Base-by-base conservation (phyloP, 352 stramenopile species). In the Plasmopara muralis region DNA sequence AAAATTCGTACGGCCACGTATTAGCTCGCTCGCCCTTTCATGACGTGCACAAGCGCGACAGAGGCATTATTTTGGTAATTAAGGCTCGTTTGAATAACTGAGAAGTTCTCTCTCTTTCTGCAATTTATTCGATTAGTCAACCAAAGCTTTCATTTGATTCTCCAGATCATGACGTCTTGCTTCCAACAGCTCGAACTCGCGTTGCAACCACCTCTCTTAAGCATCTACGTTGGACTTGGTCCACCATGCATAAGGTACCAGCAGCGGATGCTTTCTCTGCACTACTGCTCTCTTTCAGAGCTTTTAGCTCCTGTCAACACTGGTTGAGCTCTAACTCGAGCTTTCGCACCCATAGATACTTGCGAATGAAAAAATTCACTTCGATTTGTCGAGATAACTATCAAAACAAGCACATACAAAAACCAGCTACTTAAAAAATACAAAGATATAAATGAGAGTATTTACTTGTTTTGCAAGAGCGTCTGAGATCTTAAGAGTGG, bases 401-500 rank as follows among this genome's bases (percentile, higher is more conserved):
- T 40, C 25, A 14, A 15, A 8, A 9, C 48, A 40, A 20, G 3
- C 44, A 16, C 15, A 0, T 33, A 52, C 33, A 41, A 34, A 37
- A 5, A 28, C 2, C 20, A 40, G 16, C 39, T 15, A n/a, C 28
- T 33, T 10, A 28, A 13, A 40, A 46, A 7, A 53, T 18, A 13
- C 14, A 25, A 25, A 25, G 3, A 13, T 18, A 18, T 43, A 13
- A 42, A 7, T 18, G 5, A 39, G 5, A 29, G 5, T 34, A 53
- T 79, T 70, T 64, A 35, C 31, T 12, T 91, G 75, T 40, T 85
- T 62, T 5, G 77, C 76, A 0, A 89, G 53, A 5, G 70, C 65
- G 9, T 87, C 74, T 4, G 77, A 85, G 41, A 89, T 85, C 50
- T 83, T 46, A 2, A 92, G 54, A 42, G 68, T 67, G n/a, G 52